Evolutionary conservation across 2,329 filamentous ascomycete genomes (phyloP).

Genomic region (Geosmithia putterillii): DNA sequence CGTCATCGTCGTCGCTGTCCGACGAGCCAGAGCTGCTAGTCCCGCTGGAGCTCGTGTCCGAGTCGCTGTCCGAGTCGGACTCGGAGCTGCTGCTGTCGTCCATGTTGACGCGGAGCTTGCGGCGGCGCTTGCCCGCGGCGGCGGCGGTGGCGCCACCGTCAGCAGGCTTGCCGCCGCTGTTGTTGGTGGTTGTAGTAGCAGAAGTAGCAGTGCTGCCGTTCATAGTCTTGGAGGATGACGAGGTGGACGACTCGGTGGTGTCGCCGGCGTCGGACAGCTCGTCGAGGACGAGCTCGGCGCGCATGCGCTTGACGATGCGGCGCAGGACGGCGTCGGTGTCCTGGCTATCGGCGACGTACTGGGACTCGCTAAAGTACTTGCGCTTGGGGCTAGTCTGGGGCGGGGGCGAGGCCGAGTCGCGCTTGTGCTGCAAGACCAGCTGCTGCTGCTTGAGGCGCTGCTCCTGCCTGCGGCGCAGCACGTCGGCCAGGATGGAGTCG

Average conservation of each 20-base stretch:
- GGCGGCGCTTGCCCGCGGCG: constrained; percentile 27
- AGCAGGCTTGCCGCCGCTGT: constrained; percentile 28
- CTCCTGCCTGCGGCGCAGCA: constrained; percentile 23
- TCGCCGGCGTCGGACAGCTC: constrained; percentile 39
- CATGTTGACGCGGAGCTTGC: constrained; percentile 37
- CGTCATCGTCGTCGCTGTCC: constrained; percentile 11
- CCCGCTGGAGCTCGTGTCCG: constrained; percentile 20
- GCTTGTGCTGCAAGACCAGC: background rate
- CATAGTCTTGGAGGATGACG: constrained; percentile 15
- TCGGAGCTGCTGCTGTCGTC: constrained; percentile 28
- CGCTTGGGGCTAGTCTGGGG: constrained; percentile 23
- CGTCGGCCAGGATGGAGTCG: constrained; percentile 39
- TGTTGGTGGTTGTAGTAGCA: constrained; percentile 13
- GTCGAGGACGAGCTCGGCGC: constrained; percentile 44
- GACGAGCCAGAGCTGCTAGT: constrained; percentile 23
- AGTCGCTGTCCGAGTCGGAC: constrained; percentile 20
- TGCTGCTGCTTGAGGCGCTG: constrained; percentile 4
- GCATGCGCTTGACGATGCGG: constrained; percentile 49
- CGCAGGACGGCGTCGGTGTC: constrained; percentile 36
- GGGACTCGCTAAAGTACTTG: constrained; percentile 40
- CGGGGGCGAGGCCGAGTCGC: no score
- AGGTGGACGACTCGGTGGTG: constrained; percentile 17
- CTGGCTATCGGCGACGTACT: constrained; percentile 34
- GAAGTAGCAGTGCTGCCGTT: constrained; percentile 13
- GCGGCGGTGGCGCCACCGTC: no score